Evolutionary conservation across 1,284 basidiomycete genomes (phyloP).

Genomic region (Ustilago sp.): DNA sequence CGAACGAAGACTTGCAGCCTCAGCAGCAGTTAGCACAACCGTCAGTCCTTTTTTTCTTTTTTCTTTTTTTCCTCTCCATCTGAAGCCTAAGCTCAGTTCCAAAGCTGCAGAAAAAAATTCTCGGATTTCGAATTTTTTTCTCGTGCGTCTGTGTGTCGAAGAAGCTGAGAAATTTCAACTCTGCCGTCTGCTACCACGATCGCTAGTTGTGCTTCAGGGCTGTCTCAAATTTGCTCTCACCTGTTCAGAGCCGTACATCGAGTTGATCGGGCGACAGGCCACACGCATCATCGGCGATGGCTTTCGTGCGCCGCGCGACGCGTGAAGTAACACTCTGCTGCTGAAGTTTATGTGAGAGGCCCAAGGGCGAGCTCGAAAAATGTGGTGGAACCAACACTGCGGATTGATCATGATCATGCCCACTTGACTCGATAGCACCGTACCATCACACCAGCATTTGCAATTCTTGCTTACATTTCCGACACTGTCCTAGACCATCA

Average conservation of each 20-base stretch:
- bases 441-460: slow-evolving; percentile 11
- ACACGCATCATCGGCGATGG: slow-evolving; percentile 21
- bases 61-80: slow-evolving; percentile 18
- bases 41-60: slow-evolving; percentile 6
- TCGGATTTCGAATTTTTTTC: slow-evolving; percentile 47
- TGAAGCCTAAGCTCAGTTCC: slow-evolving; percentile 19
- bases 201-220: slow-evolving; percentile 14
- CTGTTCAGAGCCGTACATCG: neutral
- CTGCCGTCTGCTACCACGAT: slow-evolving; percentile 37
- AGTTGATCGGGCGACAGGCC: neutral
- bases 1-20: slow-evolving; percentile 15
- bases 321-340: slow-evolving; percentile 26
- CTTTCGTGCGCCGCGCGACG: slow-evolving; percentile 34
- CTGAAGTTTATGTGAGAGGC: neutral
- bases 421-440: neutral
- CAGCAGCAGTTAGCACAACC: slow-evolving; percentile 1
- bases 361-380: slow-evolving; percentile 14
- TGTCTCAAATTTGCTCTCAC: slow-evolving; percentile 10
- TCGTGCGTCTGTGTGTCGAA: slow-evolving; percentile 35
- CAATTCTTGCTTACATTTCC: neutral
- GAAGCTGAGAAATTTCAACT: neutral
- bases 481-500: neutral
- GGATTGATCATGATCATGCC: neutral
- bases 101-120: slow-evolving; percentile 35
- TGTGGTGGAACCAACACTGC: slow-evolving; percentile 29